These are phyloP conservation scores for Stevia rebaudiana DNA, from an alignment of 140 eudicot species.

Conservation along the genomic window DNA sequence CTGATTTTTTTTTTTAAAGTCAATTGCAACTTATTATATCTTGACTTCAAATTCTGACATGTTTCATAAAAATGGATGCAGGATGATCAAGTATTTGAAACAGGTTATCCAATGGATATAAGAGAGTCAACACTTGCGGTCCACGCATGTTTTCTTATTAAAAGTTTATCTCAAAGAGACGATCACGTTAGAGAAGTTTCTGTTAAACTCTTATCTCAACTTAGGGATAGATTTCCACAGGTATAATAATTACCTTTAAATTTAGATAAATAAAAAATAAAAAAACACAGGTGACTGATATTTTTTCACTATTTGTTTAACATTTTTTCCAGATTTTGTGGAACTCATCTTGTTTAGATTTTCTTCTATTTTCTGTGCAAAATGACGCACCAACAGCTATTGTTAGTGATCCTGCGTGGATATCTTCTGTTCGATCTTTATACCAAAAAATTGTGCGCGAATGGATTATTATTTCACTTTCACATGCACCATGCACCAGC, in stretches of 20 bases:
- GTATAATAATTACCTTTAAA: slow-evolving; percentile 28
- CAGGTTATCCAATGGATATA: slow-evolving; percentile 66
- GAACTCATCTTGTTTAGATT: slow-evolving; percentile 87
- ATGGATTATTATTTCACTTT: slow-evolving; percentile 88
- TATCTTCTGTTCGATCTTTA: slow-evolving; percentile 71
- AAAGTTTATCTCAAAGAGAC: slow-evolving; percentile 87
- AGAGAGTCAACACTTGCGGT: slow-evolving; percentile 68
- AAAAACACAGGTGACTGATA: no score
- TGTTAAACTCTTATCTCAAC: slow-evolving; percentile 67
- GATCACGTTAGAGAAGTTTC: slow-evolving; percentile 83
- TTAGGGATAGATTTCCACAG: slow-evolving; percentile 93
- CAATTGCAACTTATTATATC: no score
- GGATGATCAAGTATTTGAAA: slow-evolving; percentile 82
- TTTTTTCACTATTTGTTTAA: neutral
- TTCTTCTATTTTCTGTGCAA: slow-evolving; percentile 72
- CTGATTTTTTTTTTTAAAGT: no score
- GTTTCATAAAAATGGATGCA: slow-evolving; percentile 22
- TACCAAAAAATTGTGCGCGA: slow-evolving; percentile 88
- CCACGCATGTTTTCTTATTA: slow-evolving; percentile 87
- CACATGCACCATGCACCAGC: slow-evolving; percentile 96
- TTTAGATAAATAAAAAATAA: neutral
- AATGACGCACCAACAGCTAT: slow-evolving; percentile 72
- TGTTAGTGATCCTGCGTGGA: slow-evolving; percentile 86
- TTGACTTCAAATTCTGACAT: no score
- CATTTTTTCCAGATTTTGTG: slow-evolving; percentile 75